Evolutionary conservation across 2,329 filamentous ascomycete species (phyloP).

Genomic region (Coleophoma crateriformis): DNA sequence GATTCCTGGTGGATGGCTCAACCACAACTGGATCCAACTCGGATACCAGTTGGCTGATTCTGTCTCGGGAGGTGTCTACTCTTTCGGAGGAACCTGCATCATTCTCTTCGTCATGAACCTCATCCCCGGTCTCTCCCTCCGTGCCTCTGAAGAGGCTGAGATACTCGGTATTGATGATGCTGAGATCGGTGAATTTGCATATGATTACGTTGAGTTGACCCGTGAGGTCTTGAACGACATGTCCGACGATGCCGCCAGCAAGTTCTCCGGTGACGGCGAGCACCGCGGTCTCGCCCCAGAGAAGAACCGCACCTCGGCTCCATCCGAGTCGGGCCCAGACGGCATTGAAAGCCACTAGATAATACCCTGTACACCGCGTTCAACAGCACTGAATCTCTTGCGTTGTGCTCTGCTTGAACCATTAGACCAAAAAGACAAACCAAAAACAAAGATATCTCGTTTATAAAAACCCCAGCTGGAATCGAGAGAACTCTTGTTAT

Average conservation of each 20-base stretch:
- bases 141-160: conserved; percentile 72
- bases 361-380: too few relatives aligned
- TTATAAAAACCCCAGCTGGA: too few relatives aligned
- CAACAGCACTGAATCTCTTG: too few relatives aligned
- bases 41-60: conserved; percentile 82
- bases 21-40: conserved; percentile 78
- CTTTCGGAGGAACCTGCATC: conserved; percentile 69
- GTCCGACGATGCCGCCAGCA: conserved; percentile 8
- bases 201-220: conserved; percentile 81
- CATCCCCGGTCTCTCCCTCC: conserved; percentile 69
- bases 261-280: conserved; percentile 11
- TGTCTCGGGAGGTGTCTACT: conserved; percentile 68
- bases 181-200: conserved; percentile 92
- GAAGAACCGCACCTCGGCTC: background rate
- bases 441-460: too few relatives aligned
- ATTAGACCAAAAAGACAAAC: too few relatives aligned
- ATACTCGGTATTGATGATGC: conserved; percentile 82
- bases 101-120: conserved; percentile 79
- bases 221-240: conserved; percentile 48
- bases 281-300: background rate
- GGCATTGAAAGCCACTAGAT: background rate
- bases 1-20: conserved; percentile 76
- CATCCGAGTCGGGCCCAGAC: background rate
- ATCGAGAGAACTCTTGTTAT: too few relatives aligned
- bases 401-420: too few relatives aligned